These are phyloP conservation scores for Pichia sp. DNA, from an alignment of 1,139 yeast genomes.

Conservation along the genomic window DNA sequence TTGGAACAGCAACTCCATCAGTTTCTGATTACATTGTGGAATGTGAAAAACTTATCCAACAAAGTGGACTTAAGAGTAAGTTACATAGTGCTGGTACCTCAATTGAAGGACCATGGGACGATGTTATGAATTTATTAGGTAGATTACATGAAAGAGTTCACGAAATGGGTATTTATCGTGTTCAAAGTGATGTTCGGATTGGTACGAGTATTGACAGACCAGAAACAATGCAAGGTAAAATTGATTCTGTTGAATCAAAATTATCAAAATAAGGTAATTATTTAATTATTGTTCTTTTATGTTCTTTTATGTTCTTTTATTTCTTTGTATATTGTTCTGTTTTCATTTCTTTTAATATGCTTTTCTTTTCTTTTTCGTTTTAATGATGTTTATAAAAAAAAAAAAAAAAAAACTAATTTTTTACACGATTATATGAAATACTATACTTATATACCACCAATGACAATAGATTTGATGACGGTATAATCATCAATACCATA, in stretches of 20 bases:
- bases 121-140: conserved; percentile 77
- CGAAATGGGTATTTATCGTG: conserved; percentile 60
- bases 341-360: background rate
- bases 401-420: background rate
- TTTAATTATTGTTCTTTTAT: too few relatives aligned
- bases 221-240: conserved; percentile 63
- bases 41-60: conserved; percentile 56
- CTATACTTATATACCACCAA: conserved; percentile 31
- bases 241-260: conserved; percentile 53
- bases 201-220: conserved; percentile 70
- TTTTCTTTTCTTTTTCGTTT: background rate
- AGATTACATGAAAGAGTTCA: conserved; percentile 69
- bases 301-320: too few relatives aligned
- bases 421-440: too few relatives aligned
- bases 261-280: conserved; percentile 28
- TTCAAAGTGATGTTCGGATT: conserved; percentile 79
- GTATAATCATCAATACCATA: conserved; percentile 74
- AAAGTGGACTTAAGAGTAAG: conserved; percentile 57
- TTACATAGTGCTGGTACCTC: conserved; percentile 90
- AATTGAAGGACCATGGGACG: conserved; percentile 88
- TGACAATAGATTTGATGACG: conserved; percentile 55
- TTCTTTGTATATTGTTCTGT: background rate
- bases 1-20: conserved; percentile 73
- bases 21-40: conserved; percentile 74
- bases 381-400: background rate